Conservation (phyloP, 129 eudicot genomes). For the Artemisia annua region DNA sequence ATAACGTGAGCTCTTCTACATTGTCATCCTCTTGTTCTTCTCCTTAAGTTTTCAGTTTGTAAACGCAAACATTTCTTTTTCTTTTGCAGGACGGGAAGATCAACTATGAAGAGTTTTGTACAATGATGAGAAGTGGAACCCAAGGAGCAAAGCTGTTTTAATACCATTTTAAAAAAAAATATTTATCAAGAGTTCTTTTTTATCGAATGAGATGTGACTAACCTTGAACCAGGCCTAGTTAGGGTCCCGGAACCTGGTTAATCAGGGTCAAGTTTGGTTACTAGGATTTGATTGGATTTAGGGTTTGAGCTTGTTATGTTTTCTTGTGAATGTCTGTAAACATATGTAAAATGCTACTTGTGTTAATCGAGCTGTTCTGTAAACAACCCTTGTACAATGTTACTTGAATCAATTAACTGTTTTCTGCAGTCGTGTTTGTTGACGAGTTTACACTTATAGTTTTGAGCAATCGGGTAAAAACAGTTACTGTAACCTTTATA, state of each 20-base stretch:
- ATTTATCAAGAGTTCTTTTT: not conserved
- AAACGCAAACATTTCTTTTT: not conserved
- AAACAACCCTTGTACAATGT: slow-evolving; percentile 1
- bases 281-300: not conserved
- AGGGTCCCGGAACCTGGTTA: not conserved
- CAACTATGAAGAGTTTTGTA: slow-evolving; percentile 64
- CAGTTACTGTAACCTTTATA: no score
- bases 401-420: not conserved
- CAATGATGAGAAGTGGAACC: slow-evolving; percentile 76
- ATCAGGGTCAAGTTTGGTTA: not conserved
- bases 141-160: slow-evolving; percentile 48
- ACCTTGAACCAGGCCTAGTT: not conserved
- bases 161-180: not conserved
- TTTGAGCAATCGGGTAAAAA: no score
- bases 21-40: not conserved
- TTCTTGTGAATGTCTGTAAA: slow-evolving; percentile 23
- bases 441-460: no score
- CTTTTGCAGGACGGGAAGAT: slow-evolving; percentile 73
- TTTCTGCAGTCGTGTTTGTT: not conserved
- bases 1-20: slow-evolving; percentile 54
- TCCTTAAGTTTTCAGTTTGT: not conserved
- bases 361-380: not conserved
- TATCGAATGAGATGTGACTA: slow-evolving; percentile 26
- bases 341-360: not conserved
- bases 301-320: slow-evolving; percentile 11